phyloP scores from a whole-genome alignment of 345 rosid species.

The Euclidium syriacum region DNA sequence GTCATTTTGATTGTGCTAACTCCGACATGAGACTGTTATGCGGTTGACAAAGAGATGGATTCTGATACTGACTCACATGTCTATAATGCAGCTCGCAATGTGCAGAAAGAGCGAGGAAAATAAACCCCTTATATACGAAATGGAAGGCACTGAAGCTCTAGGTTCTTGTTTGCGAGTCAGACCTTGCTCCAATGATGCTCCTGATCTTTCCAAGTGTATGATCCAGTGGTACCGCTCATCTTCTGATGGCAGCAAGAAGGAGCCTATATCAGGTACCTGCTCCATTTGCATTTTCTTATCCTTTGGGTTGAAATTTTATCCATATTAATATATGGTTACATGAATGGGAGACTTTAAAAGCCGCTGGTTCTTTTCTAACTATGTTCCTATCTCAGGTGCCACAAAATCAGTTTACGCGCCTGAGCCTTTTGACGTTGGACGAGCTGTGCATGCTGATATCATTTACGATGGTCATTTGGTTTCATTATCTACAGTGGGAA shows the following conservation, averaged over 20 bases:
- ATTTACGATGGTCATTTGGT: conserved; percentile 42
- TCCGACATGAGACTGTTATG: conserved; percentile 16
- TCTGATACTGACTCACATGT: background rate
- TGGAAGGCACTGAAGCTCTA: conserved; percentile 80
- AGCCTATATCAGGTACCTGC: conserved; percentile 74
- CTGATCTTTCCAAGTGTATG: conserved; percentile 61
- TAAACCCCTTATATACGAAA: conserved; percentile 48
- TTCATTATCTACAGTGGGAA: conserved; percentile 57
- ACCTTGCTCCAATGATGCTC: conserved; percentile 62
- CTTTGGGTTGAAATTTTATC: background rate
- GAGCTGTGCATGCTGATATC: conserved; percentile 66
- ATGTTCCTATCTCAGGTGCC: conserved; percentile 56
- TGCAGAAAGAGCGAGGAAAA: conserved; percentile 56
- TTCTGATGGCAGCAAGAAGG: conserved; percentile 69
- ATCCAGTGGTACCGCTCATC: conserved; percentile 85
- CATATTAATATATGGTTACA: background rate
- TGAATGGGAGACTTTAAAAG: background rate
- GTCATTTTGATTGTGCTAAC: background rate
- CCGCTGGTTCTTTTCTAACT: background rate
- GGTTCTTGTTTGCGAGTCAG: conserved; percentile 72
- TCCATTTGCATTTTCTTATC: background rate
- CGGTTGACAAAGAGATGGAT: background rate
- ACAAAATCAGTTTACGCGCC: conserved; percentile 89
- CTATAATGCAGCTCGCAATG: conserved; percentile 52
- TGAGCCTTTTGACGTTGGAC: conserved; percentile 88